A percentile compares a stretch with the other conserved stretches of the same genome.
phyloP scores from a whole-genome alignment of 116 monocot species.

The Iris pallida region DNA sequence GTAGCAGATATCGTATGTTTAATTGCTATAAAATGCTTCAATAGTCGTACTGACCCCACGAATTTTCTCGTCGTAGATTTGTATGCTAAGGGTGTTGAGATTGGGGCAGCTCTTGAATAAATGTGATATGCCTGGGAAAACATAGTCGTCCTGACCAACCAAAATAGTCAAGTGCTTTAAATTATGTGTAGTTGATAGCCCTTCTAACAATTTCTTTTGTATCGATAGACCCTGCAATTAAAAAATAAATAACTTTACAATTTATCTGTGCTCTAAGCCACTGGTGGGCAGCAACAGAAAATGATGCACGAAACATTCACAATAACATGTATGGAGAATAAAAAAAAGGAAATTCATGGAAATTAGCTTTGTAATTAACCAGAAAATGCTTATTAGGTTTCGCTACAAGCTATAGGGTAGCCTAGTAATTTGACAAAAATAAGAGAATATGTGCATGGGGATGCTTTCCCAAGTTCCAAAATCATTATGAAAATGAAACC shows the following conservation, averaged over 20 bases:
- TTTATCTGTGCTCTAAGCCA: too few species aligned
- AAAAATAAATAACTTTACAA: background rate
- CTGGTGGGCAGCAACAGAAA: too few species aligned
- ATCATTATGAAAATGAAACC: too few species aligned
- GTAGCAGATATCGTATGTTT: background rate
- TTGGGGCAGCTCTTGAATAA: constrained; percentile 8
- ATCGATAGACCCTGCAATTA: background rate
- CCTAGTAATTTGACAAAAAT: too few species aligned
- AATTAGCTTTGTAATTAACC: too few species aligned
- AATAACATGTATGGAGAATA: too few species aligned
- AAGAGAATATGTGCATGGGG: too few species aligned
- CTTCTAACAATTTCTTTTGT: constrained; percentile 1
- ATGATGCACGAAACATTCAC: too few species aligned
- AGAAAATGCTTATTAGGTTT: too few species aligned
- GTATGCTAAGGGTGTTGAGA: background rate
- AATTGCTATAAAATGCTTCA: background rate
- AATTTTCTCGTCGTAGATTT: background rate
- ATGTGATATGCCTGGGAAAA: background rate
- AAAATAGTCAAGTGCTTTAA: constrained; percentile 8
- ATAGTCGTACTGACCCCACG: background rate
- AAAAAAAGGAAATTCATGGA: too few species aligned
- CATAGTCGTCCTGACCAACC: background rate
- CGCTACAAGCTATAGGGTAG: too few species aligned
- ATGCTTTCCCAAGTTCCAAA: too few species aligned
- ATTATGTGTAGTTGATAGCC: background rate